A percentile compares a stretch with the other conserved stretches of the same genome.
phyloP scores from a whole-genome alignment of 139 green algal genomes.

The Astrephomene gubernaculifera region DNA sequence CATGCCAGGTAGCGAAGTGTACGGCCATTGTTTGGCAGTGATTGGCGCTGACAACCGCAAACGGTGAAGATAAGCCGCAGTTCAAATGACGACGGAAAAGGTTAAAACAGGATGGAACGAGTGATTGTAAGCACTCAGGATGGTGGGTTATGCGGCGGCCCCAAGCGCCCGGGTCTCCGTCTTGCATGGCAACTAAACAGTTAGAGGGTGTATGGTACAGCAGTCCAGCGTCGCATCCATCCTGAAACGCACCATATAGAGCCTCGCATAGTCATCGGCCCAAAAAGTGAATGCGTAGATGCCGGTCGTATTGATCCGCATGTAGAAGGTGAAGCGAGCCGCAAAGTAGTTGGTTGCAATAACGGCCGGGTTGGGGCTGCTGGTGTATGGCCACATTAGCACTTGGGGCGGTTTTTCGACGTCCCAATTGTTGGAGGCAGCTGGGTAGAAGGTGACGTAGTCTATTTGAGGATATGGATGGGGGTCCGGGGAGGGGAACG shows the following conservation, averaged over 20 bases:
- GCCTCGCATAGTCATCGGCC: neutral
- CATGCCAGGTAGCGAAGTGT: neutral
- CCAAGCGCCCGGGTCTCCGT: neutral
- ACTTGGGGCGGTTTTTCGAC: neutral
- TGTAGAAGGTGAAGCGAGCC: slow-evolving; percentile 45
- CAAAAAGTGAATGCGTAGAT: neutral
- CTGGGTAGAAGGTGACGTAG: neutral
- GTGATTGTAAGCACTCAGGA: neutral
- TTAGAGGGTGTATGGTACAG: neutral
- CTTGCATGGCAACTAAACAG: neutral
- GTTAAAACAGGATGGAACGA: neutral
- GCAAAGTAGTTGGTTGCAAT: neutral
- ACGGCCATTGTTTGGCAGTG: neutral
- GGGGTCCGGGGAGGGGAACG: neutral
- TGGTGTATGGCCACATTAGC: neutral
- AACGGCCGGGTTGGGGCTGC: neutral
- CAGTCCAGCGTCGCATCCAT: no score
- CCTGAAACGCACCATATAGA: neutral
- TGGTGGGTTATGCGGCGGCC: neutral
- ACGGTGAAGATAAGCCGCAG: neutral
- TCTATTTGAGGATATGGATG: neutral
- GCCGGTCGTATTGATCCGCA: neutral
- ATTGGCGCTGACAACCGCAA: neutral
- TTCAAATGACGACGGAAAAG: neutral
- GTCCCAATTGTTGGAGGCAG: neutral